Evolutionary conservation across 2,329 filamentous ascomycete genomes (phyloP), one percentile per base, ranked within the genome.

Genomic region (Ophiostoma tasmaniense): DNA sequence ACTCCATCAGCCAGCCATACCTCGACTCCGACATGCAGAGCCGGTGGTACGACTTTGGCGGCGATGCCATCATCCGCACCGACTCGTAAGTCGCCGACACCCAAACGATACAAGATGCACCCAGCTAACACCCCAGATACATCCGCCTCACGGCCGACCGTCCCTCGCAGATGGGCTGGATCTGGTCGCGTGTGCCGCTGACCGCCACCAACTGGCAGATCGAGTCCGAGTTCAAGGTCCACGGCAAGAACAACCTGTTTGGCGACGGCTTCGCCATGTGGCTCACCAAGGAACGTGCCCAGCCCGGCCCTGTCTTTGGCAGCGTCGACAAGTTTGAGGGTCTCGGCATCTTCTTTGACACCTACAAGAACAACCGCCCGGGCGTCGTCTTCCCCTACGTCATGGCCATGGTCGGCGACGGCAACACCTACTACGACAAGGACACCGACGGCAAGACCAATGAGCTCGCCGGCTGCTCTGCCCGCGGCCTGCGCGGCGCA

Each of bases 191-290:
- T 71, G 92, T 98, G 66, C 95, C 95, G 35, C 81, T 99, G 75
- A 99, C 95, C 11, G 95, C 95, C 64, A 99, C 94, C 59, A 99
- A 99, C 81, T 99, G 95, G 95, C 92, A 98, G 85, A 90, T 99
- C 73, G 91, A 96, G 79, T 86, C 98, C 73, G 95, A 98, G 77
- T 98, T 98, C 83, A 92, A 92, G 80, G 92, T 99, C 76, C 89
- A 92, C 72, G 95, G 95, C 75, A 87, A 90, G 75, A 91, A 93
- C 75, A 91, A 91, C 78, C 87, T 99, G 52, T 96, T 96, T 77
- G 95, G 95, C 74, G 95, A 99, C 79, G 95, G 95, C 72, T 92
- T 99, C 80, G 95, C 95, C 73, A 90, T 99, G 86, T 99, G 95
- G 95, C 85, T 99, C 76, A 98, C 94, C 74, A 96, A 96, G 80